Conservation (phyloP, 129 eudicot species). For the Artemisia tridentata region DNA sequence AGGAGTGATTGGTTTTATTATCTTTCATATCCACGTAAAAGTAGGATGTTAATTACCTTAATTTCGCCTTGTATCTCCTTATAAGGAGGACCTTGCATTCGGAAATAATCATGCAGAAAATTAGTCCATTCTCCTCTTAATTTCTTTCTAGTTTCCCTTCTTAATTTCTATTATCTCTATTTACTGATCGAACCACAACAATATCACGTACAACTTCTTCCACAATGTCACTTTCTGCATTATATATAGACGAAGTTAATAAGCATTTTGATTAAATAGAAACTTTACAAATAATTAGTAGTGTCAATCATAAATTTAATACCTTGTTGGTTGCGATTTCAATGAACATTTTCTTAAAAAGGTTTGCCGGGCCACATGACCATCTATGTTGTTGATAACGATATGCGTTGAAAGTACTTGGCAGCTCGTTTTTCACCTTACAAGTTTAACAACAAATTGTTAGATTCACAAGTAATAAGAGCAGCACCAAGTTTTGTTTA, state of each 20-base stretch:
- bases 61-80: too few species aligned
- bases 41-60: too few species aligned
- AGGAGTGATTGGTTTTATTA: too few species aligned
- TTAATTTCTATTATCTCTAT: too few species aligned
- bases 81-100: too few species aligned
- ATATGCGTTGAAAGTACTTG: conserved; percentile 88
- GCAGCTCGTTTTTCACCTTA: conserved; percentile 79
- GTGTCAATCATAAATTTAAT: background rate
- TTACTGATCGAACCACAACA: too few species aligned
- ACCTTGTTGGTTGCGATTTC: conserved; percentile 78
- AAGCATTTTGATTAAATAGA: conserved; percentile 8
- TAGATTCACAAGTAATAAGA: background rate
- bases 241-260: conserved; percentile 1
- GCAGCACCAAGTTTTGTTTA: background rate
- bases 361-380: conserved; percentile 99
- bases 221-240: conserved; percentile 74
- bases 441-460: background rate
- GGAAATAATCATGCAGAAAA: too few species aligned
- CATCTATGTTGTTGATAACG: conserved; percentile 92
- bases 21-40: too few species aligned
- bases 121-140: too few species aligned
- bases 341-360: conserved; percentile 69
- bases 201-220: conserved; percentile 87
- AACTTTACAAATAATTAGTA: background rate
- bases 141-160: too few species aligned